Conservation (phyloP, 2,329 filamentous ascomycete genomes). For the Aspergillus sp. region DNA sequence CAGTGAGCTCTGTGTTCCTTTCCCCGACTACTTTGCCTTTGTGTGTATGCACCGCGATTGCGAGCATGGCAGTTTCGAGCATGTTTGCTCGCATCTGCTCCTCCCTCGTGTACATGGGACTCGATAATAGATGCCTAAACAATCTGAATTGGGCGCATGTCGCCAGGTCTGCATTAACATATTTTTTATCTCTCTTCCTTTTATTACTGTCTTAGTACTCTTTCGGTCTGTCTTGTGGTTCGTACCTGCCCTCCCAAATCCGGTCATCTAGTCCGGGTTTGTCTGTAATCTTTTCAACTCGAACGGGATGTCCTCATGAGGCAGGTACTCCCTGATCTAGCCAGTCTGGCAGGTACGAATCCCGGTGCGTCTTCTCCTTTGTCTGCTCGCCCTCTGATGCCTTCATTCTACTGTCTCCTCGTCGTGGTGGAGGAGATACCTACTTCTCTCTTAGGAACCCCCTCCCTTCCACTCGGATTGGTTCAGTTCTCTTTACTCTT, state of each 20-base stretch:
- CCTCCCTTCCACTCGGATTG: not conserved
- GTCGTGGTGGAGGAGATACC: constrained; percentile 7
- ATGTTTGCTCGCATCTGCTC: not conserved
- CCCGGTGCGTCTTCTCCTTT: not conserved
- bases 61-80: not conserved
- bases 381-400: not conserved
- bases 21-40: not conserved
- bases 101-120: constrained; percentile 3
- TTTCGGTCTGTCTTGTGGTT: not conserved
- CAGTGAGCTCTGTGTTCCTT: constrained; percentile 17
- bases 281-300: too few species aligned
- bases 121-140: constrained; percentile 2
- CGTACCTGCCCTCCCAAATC: not conserved
- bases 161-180: not conserved
- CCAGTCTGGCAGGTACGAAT: not conserved
- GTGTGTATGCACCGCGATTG: not conserved
- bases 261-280: not conserved
- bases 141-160: constrained; percentile 4
- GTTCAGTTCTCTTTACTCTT: constrained; percentile 19
- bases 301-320: not conserved
- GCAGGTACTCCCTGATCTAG: not conserved
- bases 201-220: not conserved
- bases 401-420: not conserved
- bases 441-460: not conserved
- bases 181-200: not conserved